Evolutionary conservation across 2,329 filamentous ascomycete species (phyloP).

Genomic region (Dothideomycetes sp.): DNA sequence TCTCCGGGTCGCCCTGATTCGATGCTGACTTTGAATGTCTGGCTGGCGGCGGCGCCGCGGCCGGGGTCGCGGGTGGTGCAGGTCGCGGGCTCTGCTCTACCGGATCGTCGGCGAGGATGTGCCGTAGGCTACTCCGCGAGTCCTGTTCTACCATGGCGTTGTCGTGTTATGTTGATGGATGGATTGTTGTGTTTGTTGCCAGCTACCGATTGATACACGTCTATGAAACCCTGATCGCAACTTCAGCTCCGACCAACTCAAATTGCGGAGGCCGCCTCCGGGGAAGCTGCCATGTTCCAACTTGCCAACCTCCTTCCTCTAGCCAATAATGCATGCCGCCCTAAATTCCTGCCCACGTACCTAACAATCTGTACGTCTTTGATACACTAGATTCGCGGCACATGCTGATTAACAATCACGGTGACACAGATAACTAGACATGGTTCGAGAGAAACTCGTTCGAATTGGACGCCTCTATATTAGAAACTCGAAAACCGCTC

Average conservation of each 20-base stretch:
- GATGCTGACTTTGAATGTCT: slow-evolving; percentile 2
- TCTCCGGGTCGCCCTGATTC: background rate
- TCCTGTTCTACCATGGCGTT: slow-evolving; percentile 14
- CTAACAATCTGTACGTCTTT: too few species aligned
- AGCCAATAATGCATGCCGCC: background rate
- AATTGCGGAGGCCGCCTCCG: background rate
- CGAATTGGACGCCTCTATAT: slow-evolving; percentile 3
- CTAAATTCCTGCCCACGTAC: too few species aligned
- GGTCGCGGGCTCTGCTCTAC: slow-evolving; percentile 11
- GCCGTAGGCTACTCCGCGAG: slow-evolving; percentile 17
- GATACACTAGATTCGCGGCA: too few species aligned
- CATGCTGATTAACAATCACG: background rate
- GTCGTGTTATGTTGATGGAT: slow-evolving; percentile 1
- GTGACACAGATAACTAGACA: background rate
- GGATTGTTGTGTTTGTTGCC: background rate
- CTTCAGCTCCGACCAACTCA: too few species aligned
- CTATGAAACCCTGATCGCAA: too few species aligned
- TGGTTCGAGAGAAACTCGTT: slow-evolving; percentile 4
- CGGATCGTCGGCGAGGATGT: slow-evolving; percentile 23
- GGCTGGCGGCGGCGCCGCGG: slow-evolving; percentile 11
- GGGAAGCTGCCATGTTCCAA: slow-evolving; percentile 6
- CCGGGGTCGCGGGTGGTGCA: slow-evolving; percentile 15
- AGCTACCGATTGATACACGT: too few species aligned
- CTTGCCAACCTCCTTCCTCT: too few species aligned
- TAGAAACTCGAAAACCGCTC: background rate